Conservation (phyloP, 176 grass and related monocot genomes). For the Pontederia crassipes region DNA sequence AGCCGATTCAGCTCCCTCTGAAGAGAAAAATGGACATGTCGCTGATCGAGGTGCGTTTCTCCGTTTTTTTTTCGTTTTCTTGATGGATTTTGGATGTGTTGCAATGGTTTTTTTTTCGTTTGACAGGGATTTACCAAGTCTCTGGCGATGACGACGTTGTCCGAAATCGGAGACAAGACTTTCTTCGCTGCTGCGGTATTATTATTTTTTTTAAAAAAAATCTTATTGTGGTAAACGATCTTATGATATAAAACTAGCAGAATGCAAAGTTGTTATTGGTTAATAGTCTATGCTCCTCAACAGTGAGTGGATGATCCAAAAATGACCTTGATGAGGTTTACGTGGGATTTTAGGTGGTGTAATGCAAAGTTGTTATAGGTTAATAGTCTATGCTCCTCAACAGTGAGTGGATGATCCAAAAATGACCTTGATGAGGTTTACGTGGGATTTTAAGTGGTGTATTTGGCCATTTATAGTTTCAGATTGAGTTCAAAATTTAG, state of each 20-base stretch:
- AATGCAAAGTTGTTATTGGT: too few relatives aligned
- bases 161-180: conserved; percentile 99
- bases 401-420: too few relatives aligned
- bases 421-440: too few relatives aligned
- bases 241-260: not conserved
- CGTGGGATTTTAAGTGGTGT: too few relatives aligned
- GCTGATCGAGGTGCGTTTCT: conserved; percentile 28
- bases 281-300: too few relatives aligned
- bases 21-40: conserved; percentile 25
- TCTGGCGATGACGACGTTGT: conserved; percentile 83
- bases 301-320: too few relatives aligned
- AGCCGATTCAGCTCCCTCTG: not conserved
- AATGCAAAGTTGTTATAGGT: too few relatives aligned
- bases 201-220: not conserved
- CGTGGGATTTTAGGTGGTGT: too few relatives aligned
- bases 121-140: conserved; percentile 95
- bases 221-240: not conserved
- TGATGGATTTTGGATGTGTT: not conserved
- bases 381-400: too few relatives aligned
- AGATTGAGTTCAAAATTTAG: too few relatives aligned
- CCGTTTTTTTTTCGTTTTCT: not conserved
- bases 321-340: too few relatives aligned
- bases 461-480: too few relatives aligned
- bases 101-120: not conserved
- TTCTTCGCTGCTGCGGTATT: conserved; percentile 96